Evolutionary conservation across 495 filamentous ascomycete species (phyloP).

Genomic region (Neurospora hispaniola): DNA sequence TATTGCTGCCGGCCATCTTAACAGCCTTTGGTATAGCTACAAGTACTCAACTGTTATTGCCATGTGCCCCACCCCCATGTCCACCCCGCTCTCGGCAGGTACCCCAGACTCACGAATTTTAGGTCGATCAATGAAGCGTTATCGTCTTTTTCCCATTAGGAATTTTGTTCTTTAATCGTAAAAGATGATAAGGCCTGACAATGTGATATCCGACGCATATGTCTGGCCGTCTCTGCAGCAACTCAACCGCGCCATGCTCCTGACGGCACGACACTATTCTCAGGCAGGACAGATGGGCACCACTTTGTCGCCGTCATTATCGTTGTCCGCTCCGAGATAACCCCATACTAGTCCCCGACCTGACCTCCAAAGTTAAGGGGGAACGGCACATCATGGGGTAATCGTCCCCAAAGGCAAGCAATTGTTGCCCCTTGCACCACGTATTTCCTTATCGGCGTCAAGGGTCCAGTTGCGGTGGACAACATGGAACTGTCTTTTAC

Average conservation of each 20-base stretch:
- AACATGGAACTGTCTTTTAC: neutral
- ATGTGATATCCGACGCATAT: neutral
- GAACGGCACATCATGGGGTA: neutral
- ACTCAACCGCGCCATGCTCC: neutral
- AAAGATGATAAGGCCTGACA: conserved; percentile 22
- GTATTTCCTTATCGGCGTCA: neutral
- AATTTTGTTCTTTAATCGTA: conserved; percentile 24
- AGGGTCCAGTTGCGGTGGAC: neutral
- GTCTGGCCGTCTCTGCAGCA: neutral
- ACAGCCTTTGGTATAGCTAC: neutral
- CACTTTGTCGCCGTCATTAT: neutral
- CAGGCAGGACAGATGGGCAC: neutral
- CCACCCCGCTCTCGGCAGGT: conserved; percentile 8
- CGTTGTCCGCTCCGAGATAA: neutral
- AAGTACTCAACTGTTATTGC: conserved; percentile 6
- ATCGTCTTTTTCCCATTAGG: conserved; percentile 29
- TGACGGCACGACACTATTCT: neutral
- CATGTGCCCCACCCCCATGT: neutral
- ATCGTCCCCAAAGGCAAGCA: neutral
- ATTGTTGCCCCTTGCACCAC: neutral
- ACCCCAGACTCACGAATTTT: conserved; percentile 6
- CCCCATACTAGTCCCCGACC: neutral
- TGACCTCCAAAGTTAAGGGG: neutral
- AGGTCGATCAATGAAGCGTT: conserved; percentile 6
- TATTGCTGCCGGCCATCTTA: neutral